Base-by-base conservation (phyloP, 768 basidiomycete genomes). In the Udeniomyces megalosporus region DNA sequence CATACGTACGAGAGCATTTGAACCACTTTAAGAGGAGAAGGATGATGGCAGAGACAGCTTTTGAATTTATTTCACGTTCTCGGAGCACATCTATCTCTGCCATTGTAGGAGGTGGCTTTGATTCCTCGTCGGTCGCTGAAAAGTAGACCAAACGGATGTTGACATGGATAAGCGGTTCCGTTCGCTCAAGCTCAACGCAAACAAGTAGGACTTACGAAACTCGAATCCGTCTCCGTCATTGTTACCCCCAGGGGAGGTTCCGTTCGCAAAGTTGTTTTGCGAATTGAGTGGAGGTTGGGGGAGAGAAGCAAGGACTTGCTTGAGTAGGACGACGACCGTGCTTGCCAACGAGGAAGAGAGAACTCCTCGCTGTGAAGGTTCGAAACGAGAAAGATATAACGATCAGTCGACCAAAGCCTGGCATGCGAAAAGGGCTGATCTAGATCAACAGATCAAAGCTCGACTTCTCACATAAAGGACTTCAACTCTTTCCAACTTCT, bases 21-120 rank as follows among this genome's bases (percentile, higher is more conserved):
- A 96, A 93, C 95, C 95, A 99, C 72, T 97, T 95, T 67, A 99
- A 73, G 2, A 86, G 81, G 42, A 96, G 76, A 5, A 97, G 74
- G 29, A 99, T 74, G 61, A 97, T 95, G 1, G 91, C 93, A 15
- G 95, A 96, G 4, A 95, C 88, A 0, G 91, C 91, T 72, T 99
- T 99, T 12, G 88, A 89, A 0, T 88, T 95, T 68, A 99, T 92
- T 74, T 99, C 95, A 44, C 93, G 86, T 74, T 97, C 93, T 12
- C 95, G 82, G 28, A 83, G 84, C 32, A 92, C 85, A 70, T 99
- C 95, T 53, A 88, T 82, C 68, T 99, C 93, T 64, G 96, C 91
- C 14, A 90, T 75, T 0, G 84, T 86, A 4, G 82, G 85, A 2
- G 74, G 70, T 1, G 86, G 84, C 14, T 70, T 70, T 20, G 67